These are phyloP conservation scores for Alternaria gaisen DNA, from an alignment of 2,329 filamentous ascomycete genomes.

Conservation along the genomic window DNA sequence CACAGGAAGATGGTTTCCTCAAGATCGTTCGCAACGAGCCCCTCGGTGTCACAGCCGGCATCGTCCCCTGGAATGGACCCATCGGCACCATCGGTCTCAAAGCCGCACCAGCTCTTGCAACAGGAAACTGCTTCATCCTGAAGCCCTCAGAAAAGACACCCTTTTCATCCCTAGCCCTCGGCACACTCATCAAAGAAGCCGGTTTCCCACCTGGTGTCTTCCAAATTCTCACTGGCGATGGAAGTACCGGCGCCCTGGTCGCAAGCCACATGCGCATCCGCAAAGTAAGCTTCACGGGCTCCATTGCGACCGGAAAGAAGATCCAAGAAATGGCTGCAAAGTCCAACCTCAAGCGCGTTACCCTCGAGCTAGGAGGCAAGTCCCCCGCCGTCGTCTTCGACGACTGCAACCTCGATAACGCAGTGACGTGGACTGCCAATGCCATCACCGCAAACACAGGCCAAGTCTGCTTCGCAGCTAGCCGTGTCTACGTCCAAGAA, in stretches of 20 bases:
- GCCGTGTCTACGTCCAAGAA: conserved; percentile 52
- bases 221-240: conserved; percentile 51
- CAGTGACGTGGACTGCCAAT: conserved; percentile 46
- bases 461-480: conserved; percentile 51
- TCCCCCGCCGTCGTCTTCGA: conserved; percentile 56
- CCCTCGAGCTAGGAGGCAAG: conserved; percentile 57
- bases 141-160: conserved; percentile 51
- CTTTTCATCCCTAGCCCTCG: conserved; percentile 45
- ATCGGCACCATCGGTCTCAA: conserved; percentile 51
- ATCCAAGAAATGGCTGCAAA: conserved; percentile 54
- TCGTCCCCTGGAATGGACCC: conserved; percentile 55
- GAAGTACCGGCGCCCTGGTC: conserved; percentile 49
- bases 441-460: conserved; percentile 51
- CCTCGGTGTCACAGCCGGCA: conserved; percentile 53
- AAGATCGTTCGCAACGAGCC: conserved; percentile 55
- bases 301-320: conserved; percentile 48
- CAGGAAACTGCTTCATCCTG: conserved; percentile 50
- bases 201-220: conserved; percentile 55
- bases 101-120: conserved; percentile 47
- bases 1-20: conserved; percentile 58
- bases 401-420: conserved; percentile 55
- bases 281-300: conserved; percentile 56
- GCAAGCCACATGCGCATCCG: conserved; percentile 52
- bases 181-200: conserved; percentile 46
- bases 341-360: conserved; percentile 55